Base-by-base conservation (phyloP, 805 yeast species). In the Lipomyces spencermartinsiae region DNA sequence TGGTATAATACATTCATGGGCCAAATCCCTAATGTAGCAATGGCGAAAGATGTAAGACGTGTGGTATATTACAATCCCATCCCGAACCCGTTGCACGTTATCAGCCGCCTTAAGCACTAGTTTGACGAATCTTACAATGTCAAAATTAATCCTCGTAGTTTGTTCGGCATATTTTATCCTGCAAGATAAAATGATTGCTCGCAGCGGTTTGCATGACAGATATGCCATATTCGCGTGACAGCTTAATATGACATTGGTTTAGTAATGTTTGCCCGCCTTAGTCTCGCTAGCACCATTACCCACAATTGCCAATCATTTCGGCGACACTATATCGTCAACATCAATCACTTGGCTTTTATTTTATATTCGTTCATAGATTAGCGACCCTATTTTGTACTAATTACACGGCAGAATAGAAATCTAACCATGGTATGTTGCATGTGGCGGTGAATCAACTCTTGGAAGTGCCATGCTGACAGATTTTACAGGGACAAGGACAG, bases 401-500 rank as follows among this genome's bases (percentile, higher is more conserved):
- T 57, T 53, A 5, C 2, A 33, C 9, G 8, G 16, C 43, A 16
- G 37, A 33, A 19, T 34, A 25, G 43, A n/a, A n/a, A 0, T 33
- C 9, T 33, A 57, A 33, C 25, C 8, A 33, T 33, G 58, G 33
- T 33, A 33, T n/a, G 33, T 53, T 25, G 12, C 4, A 14, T 31
- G 19, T 25, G 60, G 22, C 19, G 22, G 10, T 57, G 39, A 33
- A 57, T 29, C 46, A 9, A 29, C 14, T 25, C 31, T 25, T 19
- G 49, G 2, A 1, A 29, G 22, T 29, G 22, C 56, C 1, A 7
- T 58, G 54, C 29, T 58, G 61, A 58, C 46, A 19, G 9, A 33
- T 6, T 14, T 2, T 35, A 34, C 55, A 76, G 79, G 79, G 79
- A 57, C 78, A 77, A 74, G 77, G 77, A 65, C 75, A 73, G 59